phyloP scores from a whole-genome alignment of 2,329 filamentous ascomycete species.

The Sporothrix pallida region DNA sequence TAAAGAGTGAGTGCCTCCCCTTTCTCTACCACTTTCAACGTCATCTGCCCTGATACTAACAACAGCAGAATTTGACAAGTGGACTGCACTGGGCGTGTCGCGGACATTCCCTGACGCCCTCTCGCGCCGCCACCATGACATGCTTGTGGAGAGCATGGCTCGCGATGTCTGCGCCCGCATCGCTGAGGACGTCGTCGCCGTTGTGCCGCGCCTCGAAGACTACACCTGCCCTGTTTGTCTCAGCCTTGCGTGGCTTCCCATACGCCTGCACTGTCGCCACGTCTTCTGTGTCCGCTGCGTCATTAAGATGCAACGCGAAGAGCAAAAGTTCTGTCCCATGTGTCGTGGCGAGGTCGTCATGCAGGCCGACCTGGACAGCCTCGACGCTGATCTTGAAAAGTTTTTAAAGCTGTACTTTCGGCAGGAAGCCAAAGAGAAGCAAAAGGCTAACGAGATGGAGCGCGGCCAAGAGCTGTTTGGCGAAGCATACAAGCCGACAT shows the following conservation, averaged over 20 bases:
- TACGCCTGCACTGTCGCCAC: slow-evolving; percentile 76
- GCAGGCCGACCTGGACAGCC: slow-evolving; percentile 70
- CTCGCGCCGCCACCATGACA: slow-evolving; percentile 59
- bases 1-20: slow-evolving; percentile 67
- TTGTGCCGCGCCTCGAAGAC: slow-evolving; percentile 83
- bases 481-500: slow-evolving; percentile 63
- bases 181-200: slow-evolving; percentile 70
- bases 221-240: slow-evolving; percentile 83
- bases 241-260: slow-evolving; percentile 77
- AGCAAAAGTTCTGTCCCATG: slow-evolving; percentile 73
- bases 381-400: slow-evolving; percentile 70
- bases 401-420: slow-evolving; percentile 80
- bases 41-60: not conserved
- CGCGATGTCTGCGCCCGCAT: slow-evolving; percentile 78
- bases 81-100: slow-evolving; percentile 74
- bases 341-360: slow-evolving; percentile 76
- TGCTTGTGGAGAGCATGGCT: slow-evolving; percentile 71
- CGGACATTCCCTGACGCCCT: slow-evolving; percentile 66
- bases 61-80: slow-evolving; percentile 78
- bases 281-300: slow-evolving; percentile 85
- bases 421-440: slow-evolving; percentile 69
- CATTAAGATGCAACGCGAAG: slow-evolving; percentile 75
- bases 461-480: slow-evolving; percentile 76
- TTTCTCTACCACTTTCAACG: slow-evolving; percentile 39
- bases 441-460: slow-evolving; percentile 74